Conservation (phyloP, 345 rosid genomes). For the Psidium guajava region DNA sequence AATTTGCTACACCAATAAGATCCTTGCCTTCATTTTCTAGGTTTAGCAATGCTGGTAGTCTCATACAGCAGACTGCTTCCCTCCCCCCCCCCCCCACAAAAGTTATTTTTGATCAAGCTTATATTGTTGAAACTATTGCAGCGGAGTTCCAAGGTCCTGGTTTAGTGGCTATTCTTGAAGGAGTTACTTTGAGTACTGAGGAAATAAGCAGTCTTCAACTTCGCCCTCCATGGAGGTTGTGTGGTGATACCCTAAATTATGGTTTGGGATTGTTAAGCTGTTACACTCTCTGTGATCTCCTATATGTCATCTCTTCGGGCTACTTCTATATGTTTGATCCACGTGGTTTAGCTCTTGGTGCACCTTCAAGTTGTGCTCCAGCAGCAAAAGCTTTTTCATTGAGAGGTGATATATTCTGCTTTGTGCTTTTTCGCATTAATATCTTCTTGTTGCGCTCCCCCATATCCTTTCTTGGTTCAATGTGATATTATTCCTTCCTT, state of each 20-base stretch:
- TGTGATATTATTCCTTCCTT: neutral
- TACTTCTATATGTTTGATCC: slow-evolving; percentile 92
- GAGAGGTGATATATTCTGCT: slow-evolving; percentile 36
- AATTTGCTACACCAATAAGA: neutral
- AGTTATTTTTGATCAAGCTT: slow-evolving; percentile 5
- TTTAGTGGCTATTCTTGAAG: slow-evolving; percentile 76
- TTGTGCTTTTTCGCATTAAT: neutral
- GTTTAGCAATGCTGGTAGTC: neutral
- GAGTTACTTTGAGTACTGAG: slow-evolving; percentile 74
- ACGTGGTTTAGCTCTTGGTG: slow-evolving; percentile 58
- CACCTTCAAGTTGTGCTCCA: slow-evolving; percentile 54
- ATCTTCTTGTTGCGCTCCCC: neutral
- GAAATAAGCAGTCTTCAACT: slow-evolving; percentile 91
- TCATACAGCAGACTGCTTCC: neutral
- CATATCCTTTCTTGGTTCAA: neutral
- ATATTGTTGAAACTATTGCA: slow-evolving; percentile 14
- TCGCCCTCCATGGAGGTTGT: slow-evolving; percentile 86
- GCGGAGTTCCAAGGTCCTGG: slow-evolving; percentile 98
- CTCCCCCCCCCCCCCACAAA: too few relatives aligned
- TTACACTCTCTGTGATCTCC: slow-evolving; percentile 63
- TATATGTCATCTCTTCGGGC: slow-evolving; percentile 79
- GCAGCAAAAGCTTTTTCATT: slow-evolving; percentile 79
- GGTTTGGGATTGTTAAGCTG: slow-evolving; percentile 90
- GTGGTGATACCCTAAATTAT: slow-evolving; percentile 73
- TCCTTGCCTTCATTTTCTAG: neutral